Conservation (phyloP, 2,329 filamentous ascomycete genomes). For the Xylariomycetidae sp. region DNA sequence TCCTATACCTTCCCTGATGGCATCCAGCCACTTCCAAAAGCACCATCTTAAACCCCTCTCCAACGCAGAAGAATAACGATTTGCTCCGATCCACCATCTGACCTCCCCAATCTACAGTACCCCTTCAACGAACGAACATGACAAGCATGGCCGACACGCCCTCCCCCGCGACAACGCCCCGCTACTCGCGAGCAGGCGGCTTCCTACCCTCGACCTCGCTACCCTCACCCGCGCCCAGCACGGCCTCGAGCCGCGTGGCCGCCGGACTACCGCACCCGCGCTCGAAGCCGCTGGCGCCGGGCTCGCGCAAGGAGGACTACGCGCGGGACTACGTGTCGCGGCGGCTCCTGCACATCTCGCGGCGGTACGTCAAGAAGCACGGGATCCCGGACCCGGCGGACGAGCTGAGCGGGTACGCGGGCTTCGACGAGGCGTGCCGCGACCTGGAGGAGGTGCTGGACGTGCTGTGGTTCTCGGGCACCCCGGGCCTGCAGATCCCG, state of each 20-base stretch:
- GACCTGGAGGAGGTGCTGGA: constrained; percentile 73
- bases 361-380: constrained; percentile 57
- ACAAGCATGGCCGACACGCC: constrained; percentile 18
- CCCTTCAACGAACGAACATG: background rate
- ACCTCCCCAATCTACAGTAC: no score
- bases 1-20: no score
- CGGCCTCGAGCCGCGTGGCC: constrained; percentile 33
- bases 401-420: constrained; percentile 46
- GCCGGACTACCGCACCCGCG: constrained; percentile 50
- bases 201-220: constrained; percentile 42
- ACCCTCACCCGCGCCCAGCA: constrained; percentile 50
- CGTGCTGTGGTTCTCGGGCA: constrained; percentile 80
- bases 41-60: no score
- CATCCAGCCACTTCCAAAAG: no score
- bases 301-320: constrained; percentile 54
- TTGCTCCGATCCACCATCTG: no score
- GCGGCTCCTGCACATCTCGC: constrained; percentile 45
- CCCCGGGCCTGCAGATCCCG: constrained; percentile 74
- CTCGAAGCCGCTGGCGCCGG: constrained; percentile 43
- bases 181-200: no score
- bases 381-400: constrained; percentile 39
- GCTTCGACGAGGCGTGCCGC: constrained; percentile 62
- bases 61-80: no score
- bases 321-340: constrained; percentile 52
- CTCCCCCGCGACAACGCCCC: no score